Base-by-base conservation (phyloP, 306 rosid genomes). In the Quercus agrifolia region DNA sequence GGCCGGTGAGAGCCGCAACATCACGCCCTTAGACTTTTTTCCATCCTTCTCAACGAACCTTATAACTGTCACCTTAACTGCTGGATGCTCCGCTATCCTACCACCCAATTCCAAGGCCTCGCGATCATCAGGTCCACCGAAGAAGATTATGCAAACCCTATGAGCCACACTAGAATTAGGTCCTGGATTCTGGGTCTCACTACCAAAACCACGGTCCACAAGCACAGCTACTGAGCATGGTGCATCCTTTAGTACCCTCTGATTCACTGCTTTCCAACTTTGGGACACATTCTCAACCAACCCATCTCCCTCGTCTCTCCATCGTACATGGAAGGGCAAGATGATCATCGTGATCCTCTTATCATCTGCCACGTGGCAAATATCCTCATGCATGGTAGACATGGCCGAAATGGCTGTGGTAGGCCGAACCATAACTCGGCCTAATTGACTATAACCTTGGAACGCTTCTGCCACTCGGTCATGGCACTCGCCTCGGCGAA, bases 101-200 rank as follows among this genome's bases (percentile, higher is more conserved):
- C 90, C 87, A 0, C 91, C 93, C 54, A 94, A 67, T 66, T 87
- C 87, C 63, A 91, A 61, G 13, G 91, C 95, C 83, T 92, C 95
- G 0, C 95, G 88, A 46, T 92, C 97, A 77, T 94, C 97, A 0
- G 97, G 97, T 70, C 99, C 99, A 41, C 99, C 95, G 1, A 94
- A 94, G 70, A 88, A 92, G 21, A 91, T 5, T 0, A 94, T n/a
- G 28, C 94, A 88, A 0, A 94, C 68, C 5, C 78, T 62, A 51
- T 74, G 93, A 78, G 81, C 58, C 55, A 51, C 56, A 0, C 21
- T 7, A 0, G 25, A 23, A 28, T 1, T 57, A 4, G 82, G 89
- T 71, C 81, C 81, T 0, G 77, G 78, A 27, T 78, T 89, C 17
- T 59, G 79, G 2, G 75, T 3, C 56, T 75, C 75, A 7, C 35